phyloP scores from a whole-genome alignment of 2,329 filamentous ascomycete genomes.

The Clonostachys solani region DNA sequence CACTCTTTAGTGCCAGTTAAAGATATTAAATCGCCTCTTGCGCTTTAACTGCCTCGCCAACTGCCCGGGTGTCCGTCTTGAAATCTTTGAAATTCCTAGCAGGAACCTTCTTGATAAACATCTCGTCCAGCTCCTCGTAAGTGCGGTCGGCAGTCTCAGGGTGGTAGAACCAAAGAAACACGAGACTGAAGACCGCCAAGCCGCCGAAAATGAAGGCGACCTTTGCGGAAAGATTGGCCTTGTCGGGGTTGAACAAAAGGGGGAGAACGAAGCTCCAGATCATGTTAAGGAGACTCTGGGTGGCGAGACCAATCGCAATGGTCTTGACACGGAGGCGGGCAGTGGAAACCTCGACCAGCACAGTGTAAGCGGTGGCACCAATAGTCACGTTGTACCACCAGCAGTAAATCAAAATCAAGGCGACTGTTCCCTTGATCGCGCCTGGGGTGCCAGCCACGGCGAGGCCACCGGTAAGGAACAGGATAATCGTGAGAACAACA shows the following conservation, averaged over 20 bases:
- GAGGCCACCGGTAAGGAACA: constrained; percentile 33
- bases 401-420: constrained; percentile 26
- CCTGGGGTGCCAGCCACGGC: constrained; percentile 25
- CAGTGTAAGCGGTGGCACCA: constrained; percentile 35
- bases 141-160: constrained; percentile 27
- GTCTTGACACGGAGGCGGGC: constrained; percentile 28
- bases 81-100: constrained; percentile 10
- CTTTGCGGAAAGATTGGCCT: constrained; percentile 29
- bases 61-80: too few relatives aligned
- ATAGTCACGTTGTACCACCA: constrained; percentile 35
- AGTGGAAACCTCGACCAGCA: constrained; percentile 33
- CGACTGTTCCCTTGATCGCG: constrained; percentile 28
- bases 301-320: constrained; percentile 30
- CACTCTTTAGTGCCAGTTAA: too few relatives aligned
- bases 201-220: constrained; percentile 32
- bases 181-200: constrained; percentile 15
- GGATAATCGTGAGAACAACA: constrained; percentile 24
- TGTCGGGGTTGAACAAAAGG: constrained; percentile 35
- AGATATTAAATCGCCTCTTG: too few relatives aligned
- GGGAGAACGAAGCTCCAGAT: constrained; percentile 33
- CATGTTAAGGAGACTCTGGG: constrained; percentile 27
- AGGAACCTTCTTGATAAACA: constrained; percentile 22
- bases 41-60: too few relatives aligned
- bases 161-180: constrained; percentile 20
- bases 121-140: constrained; percentile 26